These are phyloP conservation scores for Paulownia fortunei DNA, from an alignment of 257 asterid genomes.

Conservation along the genomic window DNA sequence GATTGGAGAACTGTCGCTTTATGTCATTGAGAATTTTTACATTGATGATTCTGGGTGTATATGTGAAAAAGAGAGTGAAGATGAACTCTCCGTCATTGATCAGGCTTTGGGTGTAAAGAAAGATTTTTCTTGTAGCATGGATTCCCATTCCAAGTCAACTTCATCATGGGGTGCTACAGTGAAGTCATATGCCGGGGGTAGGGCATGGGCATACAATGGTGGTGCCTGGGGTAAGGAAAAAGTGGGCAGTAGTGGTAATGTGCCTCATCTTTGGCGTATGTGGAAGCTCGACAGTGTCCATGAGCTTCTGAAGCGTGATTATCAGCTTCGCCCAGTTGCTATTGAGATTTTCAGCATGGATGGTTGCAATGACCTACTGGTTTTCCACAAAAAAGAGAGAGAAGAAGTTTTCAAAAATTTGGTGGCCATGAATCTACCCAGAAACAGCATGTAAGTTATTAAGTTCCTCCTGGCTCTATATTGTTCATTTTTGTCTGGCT, in stretches of 20 bases:
- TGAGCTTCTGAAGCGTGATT: slow-evolving; percentile 96
- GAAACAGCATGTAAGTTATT: slow-evolving; percentile 93
- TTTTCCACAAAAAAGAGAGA: slow-evolving; percentile 96
- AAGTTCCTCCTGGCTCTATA: slow-evolving; percentile 22
- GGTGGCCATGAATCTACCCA: slow-evolving; percentile 97
- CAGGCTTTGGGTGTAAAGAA: slow-evolving; percentile 98
- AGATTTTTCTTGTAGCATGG: slow-evolving; percentile 84
- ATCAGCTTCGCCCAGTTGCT: slow-evolving; percentile 99
- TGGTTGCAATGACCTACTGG: slow-evolving; percentile 98
- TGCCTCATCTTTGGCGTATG: slow-evolving; percentile 98
- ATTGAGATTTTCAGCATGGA: slow-evolving; percentile 99
- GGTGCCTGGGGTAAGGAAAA: slow-evolving; percentile 99
- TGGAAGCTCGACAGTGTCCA: slow-evolving; percentile 99
- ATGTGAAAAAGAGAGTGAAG: slow-evolving; percentile 92
- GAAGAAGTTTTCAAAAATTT: slow-evolving; percentile 92
- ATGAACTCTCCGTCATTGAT: slow-evolving; percentile 91
- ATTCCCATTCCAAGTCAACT: slow-evolving; percentile 82
- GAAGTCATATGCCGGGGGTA: slow-evolving; percentile 79
- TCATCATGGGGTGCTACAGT: slow-evolving; percentile 86
- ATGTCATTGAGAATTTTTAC: slow-evolving; percentile 92
- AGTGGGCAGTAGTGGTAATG: slow-evolving; percentile 71
- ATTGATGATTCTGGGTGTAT: slow-evolving; percentile 92
- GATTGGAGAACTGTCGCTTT: slow-evolving; percentile 87
- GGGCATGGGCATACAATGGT: slow-evolving; percentile 99
- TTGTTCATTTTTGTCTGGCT: slow-evolving; percentile 18